These are phyloP conservation scores for Hyparrhenia diplandra DNA, from an alignment of 176 grass and related monocot species.

Conservation along the genomic window DNA sequence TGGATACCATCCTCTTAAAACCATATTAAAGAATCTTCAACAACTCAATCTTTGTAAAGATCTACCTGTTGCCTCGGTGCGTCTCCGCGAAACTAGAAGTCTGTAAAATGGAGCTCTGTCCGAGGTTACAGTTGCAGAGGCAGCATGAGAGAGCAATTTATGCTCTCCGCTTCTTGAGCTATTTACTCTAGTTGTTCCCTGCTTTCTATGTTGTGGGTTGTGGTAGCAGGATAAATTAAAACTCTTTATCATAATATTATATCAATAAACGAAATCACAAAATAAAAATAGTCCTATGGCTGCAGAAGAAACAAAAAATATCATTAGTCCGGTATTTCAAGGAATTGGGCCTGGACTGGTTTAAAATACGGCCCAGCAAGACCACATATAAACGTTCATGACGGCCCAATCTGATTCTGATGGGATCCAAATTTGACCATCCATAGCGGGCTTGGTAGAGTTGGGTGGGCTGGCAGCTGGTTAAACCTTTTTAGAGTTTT, in stretches of 20 bases:
- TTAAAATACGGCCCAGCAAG: neutral
- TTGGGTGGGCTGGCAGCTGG: too few species aligned
- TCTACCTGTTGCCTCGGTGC: neutral
- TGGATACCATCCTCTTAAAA: neutral
- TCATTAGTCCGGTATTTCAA: neutral
- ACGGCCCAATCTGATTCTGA: neutral
- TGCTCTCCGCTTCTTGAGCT: neutral
- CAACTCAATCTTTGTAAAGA: conserved; percentile 13
- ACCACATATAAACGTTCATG: neutral
- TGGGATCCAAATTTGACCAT: neutral
- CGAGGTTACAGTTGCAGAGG: neutral
- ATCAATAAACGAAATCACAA: too few species aligned
- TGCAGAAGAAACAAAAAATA: neutral
- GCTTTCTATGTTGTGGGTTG: too few species aligned
- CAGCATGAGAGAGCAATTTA: neutral
- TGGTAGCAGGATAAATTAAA: too few species aligned
- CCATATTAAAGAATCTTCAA: neutral
- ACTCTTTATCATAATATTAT: too few species aligned
- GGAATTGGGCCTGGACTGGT: neutral
- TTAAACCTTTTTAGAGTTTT: too few species aligned
- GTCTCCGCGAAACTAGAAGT: neutral
- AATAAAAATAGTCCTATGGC: too few species aligned
- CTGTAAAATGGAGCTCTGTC: neutral
- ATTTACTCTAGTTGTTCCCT: neutral
- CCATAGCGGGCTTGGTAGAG: too few species aligned